Evolutionary conservation across 2,329 filamentous ascomycete genomes (phyloP).

Genomic region (Bipolaris bicolor): DNA sequence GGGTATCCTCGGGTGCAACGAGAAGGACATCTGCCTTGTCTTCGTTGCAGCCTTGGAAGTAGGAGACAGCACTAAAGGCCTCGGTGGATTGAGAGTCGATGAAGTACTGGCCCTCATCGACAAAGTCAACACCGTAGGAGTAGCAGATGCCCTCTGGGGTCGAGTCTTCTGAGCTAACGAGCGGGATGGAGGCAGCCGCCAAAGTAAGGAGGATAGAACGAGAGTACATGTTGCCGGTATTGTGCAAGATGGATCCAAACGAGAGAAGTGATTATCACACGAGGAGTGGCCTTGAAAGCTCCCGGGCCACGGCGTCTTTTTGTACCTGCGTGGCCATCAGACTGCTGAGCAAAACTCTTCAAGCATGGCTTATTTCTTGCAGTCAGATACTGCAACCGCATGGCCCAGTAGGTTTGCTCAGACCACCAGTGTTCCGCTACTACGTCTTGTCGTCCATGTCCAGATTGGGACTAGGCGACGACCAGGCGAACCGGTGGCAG

Average conservation of each 20-base stretch:
- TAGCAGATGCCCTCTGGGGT: conserved; percentile 36
- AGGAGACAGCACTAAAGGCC: conserved; percentile 52
- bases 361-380: conserved; percentile 16
- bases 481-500: conserved; percentile 20
- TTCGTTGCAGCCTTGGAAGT: conserved; percentile 53
- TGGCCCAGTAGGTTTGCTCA: conserved; percentile 11
- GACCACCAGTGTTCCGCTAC: conserved; percentile 20
- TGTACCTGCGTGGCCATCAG: conserved; percentile 18
- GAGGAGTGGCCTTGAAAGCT: conserved; percentile 8
- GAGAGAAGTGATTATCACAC: conserved; percentile 5
- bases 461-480: conserved; percentile 15
- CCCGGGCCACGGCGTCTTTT: conserved; percentile 26
- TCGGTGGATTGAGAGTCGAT: conserved; percentile 53
- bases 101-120: conserved; percentile 53
- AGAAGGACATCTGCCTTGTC: conserved; percentile 52
- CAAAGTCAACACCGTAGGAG: conserved; percentile 52
- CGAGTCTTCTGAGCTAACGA: conserved; percentile 27
- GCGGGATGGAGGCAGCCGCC: conserved; percentile 33
- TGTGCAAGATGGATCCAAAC: conserved; percentile 8
- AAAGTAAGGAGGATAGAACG: conserved; percentile 32
- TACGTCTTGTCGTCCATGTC: conserved; percentile 19
- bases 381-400: conserved; percentile 7
- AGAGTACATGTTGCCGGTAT: conserved; percentile 28
- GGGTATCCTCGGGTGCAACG: conserved; percentile 41
- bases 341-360: conserved; percentile 19